Evolutionary conservation across 1,284 basidiomycete genomes (phyloP).

Genomic region (Farysia itapuensis): DNA sequence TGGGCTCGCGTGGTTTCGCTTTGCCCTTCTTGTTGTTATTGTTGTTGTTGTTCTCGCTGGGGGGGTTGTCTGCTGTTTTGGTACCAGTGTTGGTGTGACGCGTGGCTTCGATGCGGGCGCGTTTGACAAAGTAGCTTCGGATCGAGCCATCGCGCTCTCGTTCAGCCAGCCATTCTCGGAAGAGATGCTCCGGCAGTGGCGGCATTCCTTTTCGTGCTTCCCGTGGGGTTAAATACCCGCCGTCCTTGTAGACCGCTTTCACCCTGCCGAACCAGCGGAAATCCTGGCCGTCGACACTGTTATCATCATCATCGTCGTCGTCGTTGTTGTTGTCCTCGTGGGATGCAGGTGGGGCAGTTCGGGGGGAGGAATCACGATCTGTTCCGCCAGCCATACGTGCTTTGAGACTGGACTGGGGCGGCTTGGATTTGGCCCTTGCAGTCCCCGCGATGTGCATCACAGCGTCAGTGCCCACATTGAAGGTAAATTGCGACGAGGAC

Average conservation of each 20-base stretch:
- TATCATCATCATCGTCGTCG: not conserved
- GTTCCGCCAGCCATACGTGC: not conserved
- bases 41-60: too few species aligned
- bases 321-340: not conserved
- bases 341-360: too few species aligned
- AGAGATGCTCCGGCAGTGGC: not conserved
- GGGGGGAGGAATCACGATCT: not conserved
- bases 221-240: not conserved
- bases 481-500: constrained; percentile 32
- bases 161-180: not conserved
- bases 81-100: not conserved
- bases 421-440: not conserved
- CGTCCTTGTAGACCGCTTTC: not conserved
- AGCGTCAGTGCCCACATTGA: constrained; percentile 23
- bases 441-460: constrained; percentile 28
- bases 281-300: not conserved
- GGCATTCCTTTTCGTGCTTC: not conserved
- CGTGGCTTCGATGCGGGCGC: not conserved
- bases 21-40: too few species aligned
- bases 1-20: too few species aligned
- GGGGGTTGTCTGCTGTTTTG: not conserved
- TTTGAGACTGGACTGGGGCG: not conserved
- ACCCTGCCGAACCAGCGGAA: not conserved
- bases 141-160: not conserved
- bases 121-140: not conserved